Evolutionary conservation across 192 early-diverging fungal genomes (phyloP).

Genomic region (Backusella luteola): DNA sequence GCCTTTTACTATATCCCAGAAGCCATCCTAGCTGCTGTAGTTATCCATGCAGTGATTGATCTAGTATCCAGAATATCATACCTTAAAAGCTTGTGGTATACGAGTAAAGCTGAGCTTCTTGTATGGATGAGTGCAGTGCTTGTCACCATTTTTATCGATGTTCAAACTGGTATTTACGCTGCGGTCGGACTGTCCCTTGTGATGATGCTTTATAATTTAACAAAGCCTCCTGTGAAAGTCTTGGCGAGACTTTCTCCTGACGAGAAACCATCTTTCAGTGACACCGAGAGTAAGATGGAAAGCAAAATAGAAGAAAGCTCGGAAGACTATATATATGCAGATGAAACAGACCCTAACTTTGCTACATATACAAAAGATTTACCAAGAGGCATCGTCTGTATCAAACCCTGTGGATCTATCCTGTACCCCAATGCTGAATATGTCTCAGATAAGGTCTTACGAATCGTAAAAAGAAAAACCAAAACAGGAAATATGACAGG

Average conservation of each 20-base stretch:
- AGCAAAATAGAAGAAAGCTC: not conserved
- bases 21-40: slow-evolving; percentile 75
- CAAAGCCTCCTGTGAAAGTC: slow-evolving; percentile 57
- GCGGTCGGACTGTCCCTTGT: slow-evolving; percentile 68
- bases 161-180: slow-evolving; percentile 71
- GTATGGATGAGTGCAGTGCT: slow-evolving; percentile 49
- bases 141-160: slow-evolving; percentile 58
- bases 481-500: slow-evolving; percentile 15
- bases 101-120: slow-evolving; percentile 46
- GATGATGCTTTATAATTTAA: slow-evolving; percentile 73
- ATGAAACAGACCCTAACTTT: slow-evolving; percentile 25
- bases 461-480: slow-evolving; percentile 24
- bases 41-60: slow-evolving; percentile 71
- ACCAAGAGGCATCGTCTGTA: slow-evolving; percentile 66
- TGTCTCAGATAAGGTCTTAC: slow-evolving; percentile 52
- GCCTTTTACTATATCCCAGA: slow-evolving; percentile 83
- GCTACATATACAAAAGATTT: slow-evolving; percentile 8
- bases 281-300: not conserved
- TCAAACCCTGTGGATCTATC: slow-evolving; percentile 63
- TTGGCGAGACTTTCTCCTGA: slow-evolving; percentile 38
- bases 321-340: slow-evolving; percentile 25
- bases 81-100: slow-evolving; percentile 58
- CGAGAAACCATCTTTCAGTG: not conserved
- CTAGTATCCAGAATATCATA: slow-evolving; percentile 61
- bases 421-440: slow-evolving; percentile 72